Base-by-base conservation (phyloP, 495 filamentous ascomycete genomes). In the Penicillium ochrochloron region DNA sequence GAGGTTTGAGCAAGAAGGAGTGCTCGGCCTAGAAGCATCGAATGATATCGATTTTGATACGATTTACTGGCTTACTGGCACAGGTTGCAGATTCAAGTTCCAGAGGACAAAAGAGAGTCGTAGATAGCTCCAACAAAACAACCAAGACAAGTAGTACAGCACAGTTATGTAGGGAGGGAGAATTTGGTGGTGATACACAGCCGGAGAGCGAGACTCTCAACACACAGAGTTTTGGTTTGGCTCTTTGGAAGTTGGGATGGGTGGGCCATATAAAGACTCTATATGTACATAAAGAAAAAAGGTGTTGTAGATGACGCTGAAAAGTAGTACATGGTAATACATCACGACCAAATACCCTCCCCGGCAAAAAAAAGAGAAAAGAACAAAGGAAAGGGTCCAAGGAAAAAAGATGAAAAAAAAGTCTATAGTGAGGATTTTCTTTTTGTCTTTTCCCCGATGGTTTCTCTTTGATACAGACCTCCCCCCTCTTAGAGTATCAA, bases 201-300 rank as follows among this genome's bases (percentile, higher is more conserved):
- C 70, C 61, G 57, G 65, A 59, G 66, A 65, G 66, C 19, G 56
- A 58, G 53, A 58, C 56, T 58, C 68, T 68, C 69, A 73, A 73
- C 71, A 73, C 71, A 73, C 69, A 73, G 71, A 73, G 71, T 73
- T 73, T 74, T 74, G 63, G 65, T 70, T 73, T 74, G 71, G 71
- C 71, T 74, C 71, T 63, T 73, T 68, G 65, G 64, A 72, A 72
- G 63, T 67, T 68, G 70, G 70, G 71, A 70, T 74, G 67, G 71
- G 62, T 71, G 64, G 71, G 71, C 71, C 71, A 73, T 71, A 60
- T 79, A 77, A 58, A 58, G 71, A 76, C 74, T 80, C 77, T 80
- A 80, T 80, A 80, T 80, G 77, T 80, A 80, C 77, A 79, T 63
- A 74, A 74, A 73, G 67, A 39, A 69, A 75, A 72, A 70, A 66